phyloP scores from a whole-genome alignment of 805 yeast species.

The Naumovozyma castellii region DNA sequence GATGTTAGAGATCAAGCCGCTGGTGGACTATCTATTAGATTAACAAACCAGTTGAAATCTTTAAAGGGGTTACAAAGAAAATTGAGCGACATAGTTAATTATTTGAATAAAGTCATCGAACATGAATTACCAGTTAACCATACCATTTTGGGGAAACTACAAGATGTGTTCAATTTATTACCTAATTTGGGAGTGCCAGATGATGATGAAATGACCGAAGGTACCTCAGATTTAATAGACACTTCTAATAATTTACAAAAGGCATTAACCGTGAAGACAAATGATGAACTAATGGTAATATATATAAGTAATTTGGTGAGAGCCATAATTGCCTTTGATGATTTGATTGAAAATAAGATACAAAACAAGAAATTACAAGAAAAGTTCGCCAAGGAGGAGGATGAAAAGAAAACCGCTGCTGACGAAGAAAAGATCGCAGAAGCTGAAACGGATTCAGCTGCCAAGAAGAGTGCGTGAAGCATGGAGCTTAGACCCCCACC shows the following conservation, averaged over 20 bases:
- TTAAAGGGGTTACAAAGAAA: slow-evolving; percentile 77
- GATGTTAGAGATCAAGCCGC: slow-evolving; percentile 96
- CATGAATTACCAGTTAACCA: slow-evolving; percentile 75
- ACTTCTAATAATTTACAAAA: slow-evolving; percentile 47
- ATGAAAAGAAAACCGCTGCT: slow-evolving; percentile 21
- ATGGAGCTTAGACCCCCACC: too few species aligned
- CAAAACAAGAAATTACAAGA: slow-evolving; percentile 53
- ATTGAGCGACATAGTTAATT: slow-evolving; percentile 64
- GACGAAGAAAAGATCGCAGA: slow-evolving; percentile 1
- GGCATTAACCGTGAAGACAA: slow-evolving; percentile 86
- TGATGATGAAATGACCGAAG: slow-evolving; percentile 24
- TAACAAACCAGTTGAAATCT: slow-evolving; percentile 84
- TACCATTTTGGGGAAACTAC: slow-evolving; percentile 81
- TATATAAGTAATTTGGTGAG: slow-evolving; percentile 85
- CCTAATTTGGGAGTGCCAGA: slow-evolving; percentile 56
- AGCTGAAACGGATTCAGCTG: not conserved
- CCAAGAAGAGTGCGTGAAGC: not conserved
- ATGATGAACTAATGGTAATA: slow-evolving; percentile 91
- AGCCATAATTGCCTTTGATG: slow-evolving; percentile 93
- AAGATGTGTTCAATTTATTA: slow-evolving; percentile 85
- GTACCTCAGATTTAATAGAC: slow-evolving; percentile 16
- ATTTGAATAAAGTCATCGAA: slow-evolving; percentile 62
- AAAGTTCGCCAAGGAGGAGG: slow-evolving; percentile 31
- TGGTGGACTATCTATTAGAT: slow-evolving; percentile 76
- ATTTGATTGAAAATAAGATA: slow-evolving; percentile 90